Conservation (phyloP, 306 rosid species). For the Hippophae gyantsensis region DNA sequence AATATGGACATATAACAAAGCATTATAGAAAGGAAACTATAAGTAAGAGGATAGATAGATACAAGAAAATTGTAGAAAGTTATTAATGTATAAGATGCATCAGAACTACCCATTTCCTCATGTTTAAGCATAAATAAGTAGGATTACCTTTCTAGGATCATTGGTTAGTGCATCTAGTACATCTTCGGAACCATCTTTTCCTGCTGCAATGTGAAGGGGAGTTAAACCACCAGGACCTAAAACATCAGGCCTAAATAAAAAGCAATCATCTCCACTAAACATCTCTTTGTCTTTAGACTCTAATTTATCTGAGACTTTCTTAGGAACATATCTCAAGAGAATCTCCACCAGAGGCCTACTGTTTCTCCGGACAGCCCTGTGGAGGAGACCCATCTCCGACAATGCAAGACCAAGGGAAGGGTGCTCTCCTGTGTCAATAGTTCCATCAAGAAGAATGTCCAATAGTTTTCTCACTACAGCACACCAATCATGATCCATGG, state of each 20-base stretch:
- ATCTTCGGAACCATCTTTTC: slow-evolving; percentile 54
- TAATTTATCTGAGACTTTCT: slow-evolving; percentile 16
- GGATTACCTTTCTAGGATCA: slow-evolving; percentile 71
- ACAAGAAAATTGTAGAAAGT: no score
- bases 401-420: slow-evolving; percentile 44
- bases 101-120: neutral
- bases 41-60: neutral
- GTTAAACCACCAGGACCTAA: slow-evolving; percentile 69
- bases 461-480: slow-evolving; percentile 73
- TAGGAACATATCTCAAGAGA: slow-evolving; percentile 46
- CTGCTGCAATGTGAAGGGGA: slow-evolving; percentile 74
- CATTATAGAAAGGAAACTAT: neutral
- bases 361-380: slow-evolving; percentile 64
- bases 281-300: slow-evolving; percentile 32
- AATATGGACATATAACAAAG: no score
- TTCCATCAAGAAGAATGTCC: slow-evolving; percentile 49
- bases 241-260: slow-evolving; percentile 69
- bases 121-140: neutral
- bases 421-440: slow-evolving; percentile 44
- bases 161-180: slow-evolving; percentile 71
- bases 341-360: slow-evolving; percentile 66
- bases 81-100: neutral
- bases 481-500: slow-evolving; percentile 82
- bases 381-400: slow-evolving; percentile 59
- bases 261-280: slow-evolving; percentile 24